Conservation (phyloP, 2,329 filamentous ascomycete species). For the Penicillium sp. region DNA sequence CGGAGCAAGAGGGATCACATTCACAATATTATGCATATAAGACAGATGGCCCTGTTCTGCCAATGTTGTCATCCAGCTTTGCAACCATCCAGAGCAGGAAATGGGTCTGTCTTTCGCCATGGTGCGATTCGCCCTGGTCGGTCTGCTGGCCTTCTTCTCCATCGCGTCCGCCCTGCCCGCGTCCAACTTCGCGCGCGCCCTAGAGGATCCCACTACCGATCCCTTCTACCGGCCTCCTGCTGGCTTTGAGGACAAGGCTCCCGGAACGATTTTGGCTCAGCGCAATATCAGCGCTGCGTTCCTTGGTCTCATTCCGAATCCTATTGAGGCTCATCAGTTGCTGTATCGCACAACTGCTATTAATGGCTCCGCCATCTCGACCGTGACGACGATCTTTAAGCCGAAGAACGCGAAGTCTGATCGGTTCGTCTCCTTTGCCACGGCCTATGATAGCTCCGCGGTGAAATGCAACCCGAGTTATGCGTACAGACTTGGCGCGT, state of each 20-base stretch:
- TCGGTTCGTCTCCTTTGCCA: conserved; percentile 47
- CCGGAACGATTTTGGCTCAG: conserved; percentile 28
- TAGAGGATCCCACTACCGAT: conserved; percentile 19
- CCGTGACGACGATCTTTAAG: conserved; percentile 45
- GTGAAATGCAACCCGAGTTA: conserved; percentile 32
- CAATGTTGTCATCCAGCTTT: neutral
- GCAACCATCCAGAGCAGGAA: neutral
- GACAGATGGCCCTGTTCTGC: neutral
- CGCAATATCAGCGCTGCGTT: conserved; percentile 22
- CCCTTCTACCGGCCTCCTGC: conserved; percentile 31
- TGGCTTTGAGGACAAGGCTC: conserved; percentile 22
- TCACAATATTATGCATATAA: neutral
- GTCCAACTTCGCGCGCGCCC: neutral
- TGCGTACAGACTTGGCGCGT: conserved; percentile 35
- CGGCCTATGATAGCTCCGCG: conserved; percentile 35
- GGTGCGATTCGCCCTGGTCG: conserved; percentile 6
- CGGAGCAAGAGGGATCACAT: conserved; percentile 3
- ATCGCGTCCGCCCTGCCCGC: conserved; percentile 5
- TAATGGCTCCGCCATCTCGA: conserved; percentile 39
- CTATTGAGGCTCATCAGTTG: conserved; percentile 37
- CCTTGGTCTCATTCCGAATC: conserved; percentile 25
- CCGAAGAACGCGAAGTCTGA: conserved; percentile 29
- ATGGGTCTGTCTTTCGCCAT: conserved; percentile 8
- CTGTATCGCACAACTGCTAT: conserved; percentile 47
- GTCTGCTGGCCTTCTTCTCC: conserved; percentile 1